Percentiles rank a stretch among this genome's conserved stretches.
Evolutionary conservation across 129 eudicot genomes (phyloP).

Genomic region (Flaveria brownii): DNA sequence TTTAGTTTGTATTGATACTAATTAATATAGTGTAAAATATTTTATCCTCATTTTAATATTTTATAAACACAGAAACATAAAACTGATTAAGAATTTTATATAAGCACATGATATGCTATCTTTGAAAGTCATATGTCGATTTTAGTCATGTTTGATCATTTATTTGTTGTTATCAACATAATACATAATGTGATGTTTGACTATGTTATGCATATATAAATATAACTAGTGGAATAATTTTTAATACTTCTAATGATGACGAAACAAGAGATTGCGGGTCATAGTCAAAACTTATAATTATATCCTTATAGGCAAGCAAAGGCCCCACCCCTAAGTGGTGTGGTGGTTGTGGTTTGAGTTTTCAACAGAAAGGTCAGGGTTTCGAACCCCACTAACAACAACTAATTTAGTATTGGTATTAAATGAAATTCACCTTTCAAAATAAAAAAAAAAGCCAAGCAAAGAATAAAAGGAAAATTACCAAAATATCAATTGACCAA

Average conservation of each 20-base stretch:
- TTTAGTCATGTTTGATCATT: not conserved
- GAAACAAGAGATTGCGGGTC: not conserved
- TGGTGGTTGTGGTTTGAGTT: too few species aligned
- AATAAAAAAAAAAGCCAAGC: too few species aligned
- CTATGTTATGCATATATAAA: not conserved
- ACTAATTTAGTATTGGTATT: too few species aligned
- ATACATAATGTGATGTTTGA: constrained; percentile 1
- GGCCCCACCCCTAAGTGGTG: too few species aligned
- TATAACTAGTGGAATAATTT: too few species aligned
- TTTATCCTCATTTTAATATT: not conserved
- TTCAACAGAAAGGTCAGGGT: too few species aligned
- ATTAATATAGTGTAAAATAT: not conserved
- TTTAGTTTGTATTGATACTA: not conserved
- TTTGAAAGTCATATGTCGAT: not conserved
- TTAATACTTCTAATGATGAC: not conserved
- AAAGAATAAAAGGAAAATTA: too few species aligned
- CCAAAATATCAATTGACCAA: too few species aligned
- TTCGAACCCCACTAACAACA: too few species aligned
- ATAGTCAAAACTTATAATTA: not conserved
- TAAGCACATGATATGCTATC: not conserved
- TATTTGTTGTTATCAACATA: not conserved
- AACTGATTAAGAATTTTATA: not conserved
- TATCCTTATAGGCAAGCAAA: not conserved
- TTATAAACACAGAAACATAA: not conserved
- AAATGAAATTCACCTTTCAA: too few species aligned